Evolutionary conservation across 106 monocot genomes (phyloP).

Genomic region (Dendrobium catenatum): DNA sequence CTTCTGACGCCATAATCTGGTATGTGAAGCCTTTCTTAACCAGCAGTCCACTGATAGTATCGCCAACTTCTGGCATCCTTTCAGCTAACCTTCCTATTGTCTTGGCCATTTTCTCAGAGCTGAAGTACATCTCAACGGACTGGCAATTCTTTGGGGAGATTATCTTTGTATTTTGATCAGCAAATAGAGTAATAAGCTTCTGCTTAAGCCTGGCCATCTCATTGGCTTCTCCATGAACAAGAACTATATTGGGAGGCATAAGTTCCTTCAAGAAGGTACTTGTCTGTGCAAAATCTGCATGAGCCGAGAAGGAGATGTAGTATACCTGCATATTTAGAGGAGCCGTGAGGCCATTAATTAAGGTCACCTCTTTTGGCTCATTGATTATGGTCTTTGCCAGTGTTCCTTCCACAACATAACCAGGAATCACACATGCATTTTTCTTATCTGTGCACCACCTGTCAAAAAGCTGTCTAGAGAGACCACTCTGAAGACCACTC

Average conservation of each 20-base stretch:
- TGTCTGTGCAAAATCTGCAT: conserved; percentile 92
- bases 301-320: conserved; percentile 97
- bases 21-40: conserved; percentile 97
- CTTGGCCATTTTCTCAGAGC: conserved; percentile 95
- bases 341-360: conserved; percentile 89
- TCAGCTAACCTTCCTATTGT: conserved; percentile 80
- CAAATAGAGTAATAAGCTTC: conserved; percentile 64
- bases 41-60: conserved; percentile 70
- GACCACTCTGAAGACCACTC: conserved; percentile 86
- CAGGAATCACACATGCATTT: conserved; percentile 94
- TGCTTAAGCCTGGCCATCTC: conserved; percentile 93
- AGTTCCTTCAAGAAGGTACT: conserved; percentile 86
- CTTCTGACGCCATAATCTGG: conserved; percentile 92
- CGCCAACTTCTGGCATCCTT: conserved; percentile 63
- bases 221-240: conserved; percentile 95
- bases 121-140: conserved; percentile 92
- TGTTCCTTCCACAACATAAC: conserved; percentile 95
- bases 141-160: conserved; percentile 69
- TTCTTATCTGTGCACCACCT: conserved; percentile 93
- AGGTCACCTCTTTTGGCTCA: conserved; percentile 96
- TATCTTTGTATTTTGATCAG: conserved; percentile 70
- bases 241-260: conserved; percentile 85
- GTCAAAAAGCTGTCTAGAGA: conserved; percentile 94
- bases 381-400: conserved; percentile 91
- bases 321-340: conserved; percentile 94